phyloP scores from a whole-genome alignment of 345 rosid species.

The Pelargonium nanum region DNA sequence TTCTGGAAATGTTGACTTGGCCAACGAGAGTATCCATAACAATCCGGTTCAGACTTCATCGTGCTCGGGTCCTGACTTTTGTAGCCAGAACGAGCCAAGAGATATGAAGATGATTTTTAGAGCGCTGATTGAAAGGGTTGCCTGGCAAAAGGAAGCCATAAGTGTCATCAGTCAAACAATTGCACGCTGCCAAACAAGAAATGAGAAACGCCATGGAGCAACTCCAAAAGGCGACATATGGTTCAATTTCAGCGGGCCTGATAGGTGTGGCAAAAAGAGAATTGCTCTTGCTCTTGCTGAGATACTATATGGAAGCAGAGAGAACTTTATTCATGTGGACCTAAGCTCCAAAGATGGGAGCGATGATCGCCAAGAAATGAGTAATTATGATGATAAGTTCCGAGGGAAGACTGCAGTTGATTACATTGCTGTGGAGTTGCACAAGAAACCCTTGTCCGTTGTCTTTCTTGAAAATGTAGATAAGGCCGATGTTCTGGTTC shows the following conservation, averaged over 20 bases:
- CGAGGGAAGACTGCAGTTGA: constrained; percentile 68
- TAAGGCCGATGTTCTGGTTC: constrained; percentile 48
- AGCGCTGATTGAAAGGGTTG: constrained; percentile 38
- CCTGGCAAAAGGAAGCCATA: constrained; percentile 61
- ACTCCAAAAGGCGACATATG: constrained; percentile 47
- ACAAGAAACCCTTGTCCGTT: constrained; percentile 46
- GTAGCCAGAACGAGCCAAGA: constrained; percentile 15
- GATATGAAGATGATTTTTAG: constrained; percentile 40
- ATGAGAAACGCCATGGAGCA: constrained; percentile 9
- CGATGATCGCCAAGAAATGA: constrained; percentile 12
- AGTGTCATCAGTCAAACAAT: constrained; percentile 30
- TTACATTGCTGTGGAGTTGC: constrained; percentile 46
- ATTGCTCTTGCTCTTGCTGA: constrained; percentile 53
- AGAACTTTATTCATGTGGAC: constrained; percentile 44
- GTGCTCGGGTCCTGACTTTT: constrained; percentile 25
- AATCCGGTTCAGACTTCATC: constrained; percentile 27
- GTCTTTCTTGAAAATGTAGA: constrained; percentile 69
- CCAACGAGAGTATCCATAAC: constrained; percentile 11
- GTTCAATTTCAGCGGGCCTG: constrained; percentile 56
- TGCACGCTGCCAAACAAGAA: constrained; percentile 16
- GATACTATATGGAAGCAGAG: constrained; percentile 35
- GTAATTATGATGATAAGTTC: constrained; percentile 20
- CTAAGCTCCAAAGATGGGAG: constrained; percentile 25
- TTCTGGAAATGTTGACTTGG: constrained; percentile 15
- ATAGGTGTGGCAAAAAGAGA: constrained; percentile 40